Conservation (phyloP, 1,284 basidiomycete species). For the Trametes hirsuta region DNA sequence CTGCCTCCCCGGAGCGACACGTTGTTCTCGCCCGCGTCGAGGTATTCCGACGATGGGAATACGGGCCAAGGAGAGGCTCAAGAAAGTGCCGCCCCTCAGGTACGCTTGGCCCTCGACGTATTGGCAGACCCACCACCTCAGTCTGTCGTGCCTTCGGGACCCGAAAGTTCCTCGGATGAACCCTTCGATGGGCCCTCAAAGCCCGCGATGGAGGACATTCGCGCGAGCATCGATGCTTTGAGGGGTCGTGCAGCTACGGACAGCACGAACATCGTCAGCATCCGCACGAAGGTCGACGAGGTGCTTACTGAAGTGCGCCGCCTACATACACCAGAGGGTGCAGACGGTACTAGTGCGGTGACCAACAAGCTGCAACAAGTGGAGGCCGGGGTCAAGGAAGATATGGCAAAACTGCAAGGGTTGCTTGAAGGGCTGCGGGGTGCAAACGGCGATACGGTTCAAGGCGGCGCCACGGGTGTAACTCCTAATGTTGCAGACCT, state of each 20-base stretch:
- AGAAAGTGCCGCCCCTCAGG: background rate
- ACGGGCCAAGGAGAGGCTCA: background rate
- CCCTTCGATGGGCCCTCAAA: background rate
- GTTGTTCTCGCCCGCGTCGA: conserved; percentile 29
- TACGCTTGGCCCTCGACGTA: background rate
- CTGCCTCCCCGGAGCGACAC: background rate
- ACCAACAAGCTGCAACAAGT: conserved; percentile 30
- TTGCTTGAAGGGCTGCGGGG: conserved; percentile 14
- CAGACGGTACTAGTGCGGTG: conserved; percentile 1
- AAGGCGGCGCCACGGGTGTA: background rate
- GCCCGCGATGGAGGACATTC: conserved; percentile 17
- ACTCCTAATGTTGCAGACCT: conserved; percentile 17
- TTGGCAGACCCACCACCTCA: background rate
- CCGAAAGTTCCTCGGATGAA: background rate
- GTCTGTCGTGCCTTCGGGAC: background rate
- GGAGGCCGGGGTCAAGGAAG: conserved; percentile 23
- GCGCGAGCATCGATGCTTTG: conserved; percentile 23
- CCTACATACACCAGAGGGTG: background rate
- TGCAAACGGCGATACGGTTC: background rate
- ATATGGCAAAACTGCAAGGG: conserved; percentile 23
- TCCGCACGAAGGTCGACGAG: conserved; percentile 30
- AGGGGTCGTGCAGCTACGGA: conserved; percentile 21
- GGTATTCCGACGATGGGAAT: conserved; percentile 28
- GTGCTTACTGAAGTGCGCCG: conserved; percentile 27
- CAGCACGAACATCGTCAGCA: conserved; percentile 23